A percentile compares a stretch with the other conserved stretches of the same genome.
Conservation (phyloP, 129 eudicot species). For the Flaveria linearis region DNA sequence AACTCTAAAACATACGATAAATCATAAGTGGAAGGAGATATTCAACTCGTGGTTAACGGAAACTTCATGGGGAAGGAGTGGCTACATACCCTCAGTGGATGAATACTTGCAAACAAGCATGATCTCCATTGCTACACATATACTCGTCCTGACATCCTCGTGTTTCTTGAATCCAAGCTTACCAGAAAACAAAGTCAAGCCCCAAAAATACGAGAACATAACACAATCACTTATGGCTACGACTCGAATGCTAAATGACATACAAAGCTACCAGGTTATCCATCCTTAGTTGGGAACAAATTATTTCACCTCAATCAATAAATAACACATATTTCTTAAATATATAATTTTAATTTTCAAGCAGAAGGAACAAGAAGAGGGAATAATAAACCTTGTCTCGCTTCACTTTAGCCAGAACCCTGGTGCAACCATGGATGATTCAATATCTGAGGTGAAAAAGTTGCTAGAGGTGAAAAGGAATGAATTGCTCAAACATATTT, state of each 20-base stretch:
- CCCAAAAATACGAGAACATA: constrained; percentile 39
- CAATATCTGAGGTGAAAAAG: constrained; percentile 37
- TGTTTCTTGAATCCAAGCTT: constrained; percentile 38
- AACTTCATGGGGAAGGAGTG: constrained; percentile 55
- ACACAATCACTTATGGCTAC: constrained; percentile 57
- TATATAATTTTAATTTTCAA: neutral
- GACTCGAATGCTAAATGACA: constrained; percentile 63
- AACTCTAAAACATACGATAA: neutral
- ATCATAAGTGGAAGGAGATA: constrained; percentile 53
- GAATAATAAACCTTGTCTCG: constrained; percentile 56
- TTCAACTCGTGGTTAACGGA: constrained; percentile 65
- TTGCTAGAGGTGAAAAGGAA: constrained; percentile 37
- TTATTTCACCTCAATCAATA: neutral
- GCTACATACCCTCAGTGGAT: constrained; percentile 53
- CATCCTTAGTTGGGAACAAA: neutral
- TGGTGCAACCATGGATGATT: constrained; percentile 37
- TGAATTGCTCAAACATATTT: constrained; percentile 45
- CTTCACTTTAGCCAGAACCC: constrained; percentile 54
- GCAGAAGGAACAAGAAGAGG: constrained; percentile 64
- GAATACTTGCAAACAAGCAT: constrained; percentile 57
- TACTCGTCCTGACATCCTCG: constrained; percentile 50
- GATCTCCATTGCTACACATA: constrained; percentile 65
- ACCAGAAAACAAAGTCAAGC: constrained; percentile 32
- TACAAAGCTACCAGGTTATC: constrained; percentile 62
- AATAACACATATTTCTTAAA: neutral